These are phyloP conservation scores for Aureobasidium lini DNA, from an alignment of 2,329 filamentous ascomycete genomes.

Conservation along the genomic window DNA sequence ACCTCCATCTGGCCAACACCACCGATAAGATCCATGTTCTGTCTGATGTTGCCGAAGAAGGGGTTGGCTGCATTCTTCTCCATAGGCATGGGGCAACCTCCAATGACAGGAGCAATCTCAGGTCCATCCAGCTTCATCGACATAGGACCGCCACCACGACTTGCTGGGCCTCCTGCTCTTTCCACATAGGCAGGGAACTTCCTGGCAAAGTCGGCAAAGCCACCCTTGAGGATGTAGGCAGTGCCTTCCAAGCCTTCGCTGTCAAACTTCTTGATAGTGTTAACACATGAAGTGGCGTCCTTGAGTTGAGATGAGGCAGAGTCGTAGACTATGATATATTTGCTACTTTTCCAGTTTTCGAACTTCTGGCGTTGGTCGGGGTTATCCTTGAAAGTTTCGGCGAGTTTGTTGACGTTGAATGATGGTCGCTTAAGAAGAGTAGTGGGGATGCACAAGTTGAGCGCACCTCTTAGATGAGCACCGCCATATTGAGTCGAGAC, in stretches of 20 bases:
- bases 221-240: conserved; percentile 70
- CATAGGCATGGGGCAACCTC: conserved; percentile 74
- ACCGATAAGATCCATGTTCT: conserved; percentile 90
- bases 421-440: conserved; percentile 85
- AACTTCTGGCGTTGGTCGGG: conserved; percentile 65
- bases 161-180: conserved; percentile 17
- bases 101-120: conserved; percentile 69
- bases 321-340: conserved; percentile 83
- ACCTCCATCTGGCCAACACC: conserved; percentile 76
- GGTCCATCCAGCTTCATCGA: conserved; percentile 44
- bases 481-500: conserved; percentile 75
- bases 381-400: conserved; percentile 69
- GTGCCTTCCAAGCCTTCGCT: conserved; percentile 72
- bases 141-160: conserved; percentile 11
- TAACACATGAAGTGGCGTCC: conserved; percentile 71
- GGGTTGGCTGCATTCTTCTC: conserved; percentile 66
- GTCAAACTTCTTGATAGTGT: conserved; percentile 89
- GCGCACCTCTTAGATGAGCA: conserved; percentile 67
- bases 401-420: conserved; percentile 80
- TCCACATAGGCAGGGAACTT: conserved; percentile 61
- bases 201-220: conserved; percentile 66
- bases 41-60: conserved; percentile 92
- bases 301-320: conserved; percentile 66
- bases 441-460: conserved; percentile 92
- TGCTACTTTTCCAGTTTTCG: conserved; percentile 64